Evolutionary conservation across 2,329 filamentous ascomycete species (phyloP), one percentile per base, ranked within the genome.

Genomic region (Venturia pyrina): DNA sequence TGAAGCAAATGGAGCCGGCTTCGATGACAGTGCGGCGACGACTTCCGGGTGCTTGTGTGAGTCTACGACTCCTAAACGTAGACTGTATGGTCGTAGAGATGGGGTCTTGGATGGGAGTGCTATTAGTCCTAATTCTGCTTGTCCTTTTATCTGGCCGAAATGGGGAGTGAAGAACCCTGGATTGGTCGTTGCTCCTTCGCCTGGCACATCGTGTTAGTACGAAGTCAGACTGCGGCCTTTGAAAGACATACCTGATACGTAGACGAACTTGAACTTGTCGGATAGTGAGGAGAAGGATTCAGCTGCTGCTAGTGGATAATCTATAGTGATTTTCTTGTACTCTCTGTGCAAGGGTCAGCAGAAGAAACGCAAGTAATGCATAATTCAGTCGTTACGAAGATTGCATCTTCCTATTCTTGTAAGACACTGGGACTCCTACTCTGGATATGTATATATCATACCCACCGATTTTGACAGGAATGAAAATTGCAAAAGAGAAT

Each of bases 291-390:
- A 73, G 70, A 90, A 87, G 15, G 86, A 84, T 67, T 80, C 78
- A 0, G 87, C 88, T 0, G 87, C 87, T 2, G 81, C 83, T 1
- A 91, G 72, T 1, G 89, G 75, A 72, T 86, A 91, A 72, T 86
- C 82, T 67, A 85, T 81, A 0, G 89, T 91, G 72, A 92, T 89
- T 63, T 82, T 81, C 57, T 85, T 77, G 71, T 91, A 91, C 62
- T 89, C 82, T 15, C 79, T 80, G 28, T 28, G 28, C 28, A 28
- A 28, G 28, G 28, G 28, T 28, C 28, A 28, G 28, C 28, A 28
- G 28, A 2, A 28, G 28, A 28, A 28, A 28, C 4, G 28, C 28
- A 28, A 28, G 28, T 2, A 28, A 28, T 28, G 28, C 28, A 28
- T 28, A 28, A 28, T 28, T 4, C 2, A 28, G 28, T 28, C 28